Conservation (phyloP, 1,284 basidiomycete genomes). For the Sanghuangporus baumii region DNA sequence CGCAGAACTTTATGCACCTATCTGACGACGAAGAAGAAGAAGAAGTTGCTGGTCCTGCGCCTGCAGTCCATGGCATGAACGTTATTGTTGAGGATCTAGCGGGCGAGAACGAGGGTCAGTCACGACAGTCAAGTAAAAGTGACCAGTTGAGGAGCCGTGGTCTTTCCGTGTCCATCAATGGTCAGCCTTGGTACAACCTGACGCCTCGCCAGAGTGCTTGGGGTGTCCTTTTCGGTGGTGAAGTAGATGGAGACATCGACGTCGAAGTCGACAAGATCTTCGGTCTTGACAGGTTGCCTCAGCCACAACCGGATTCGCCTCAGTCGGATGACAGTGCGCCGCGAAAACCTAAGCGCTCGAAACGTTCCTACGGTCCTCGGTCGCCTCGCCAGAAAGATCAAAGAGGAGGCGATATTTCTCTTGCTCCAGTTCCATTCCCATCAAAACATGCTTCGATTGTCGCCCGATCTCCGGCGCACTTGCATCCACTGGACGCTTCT, state of each 20-base stretch:
- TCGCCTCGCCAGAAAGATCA: background rate
- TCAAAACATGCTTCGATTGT: background rate
- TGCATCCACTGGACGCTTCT: constrained; percentile 6
- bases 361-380: constrained; percentile 7
- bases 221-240: constrained; percentile 14
- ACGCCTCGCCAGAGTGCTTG: constrained; percentile 13
- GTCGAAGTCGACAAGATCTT: constrained; percentile 11
- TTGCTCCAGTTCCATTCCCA: background rate
- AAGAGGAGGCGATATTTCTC: background rate
- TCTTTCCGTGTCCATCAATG: constrained; percentile 13
- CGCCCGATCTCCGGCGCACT: background rate
- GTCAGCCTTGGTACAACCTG: constrained; percentile 6
- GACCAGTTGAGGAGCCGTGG: background rate
- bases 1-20: constrained; percentile 24
- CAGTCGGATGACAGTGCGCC: constrained; percentile 2
- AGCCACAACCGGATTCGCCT: background rate
- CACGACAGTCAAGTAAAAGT: constrained; percentile 11
- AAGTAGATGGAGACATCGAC: constrained; percentile 12
- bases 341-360: constrained; percentile 15
- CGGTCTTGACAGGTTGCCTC: background rate
- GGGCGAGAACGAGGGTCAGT: constrained; percentile 26
- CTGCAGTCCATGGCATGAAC: constrained; percentile 2
- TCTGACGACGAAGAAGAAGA: constrained; percentile 29
- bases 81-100: constrained; percentile 19
- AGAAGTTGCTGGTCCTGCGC: constrained; percentile 23